Base-by-base conservation (phyloP, 495 filamentous ascomycete genomes). In the Letharia lupina region DNA sequence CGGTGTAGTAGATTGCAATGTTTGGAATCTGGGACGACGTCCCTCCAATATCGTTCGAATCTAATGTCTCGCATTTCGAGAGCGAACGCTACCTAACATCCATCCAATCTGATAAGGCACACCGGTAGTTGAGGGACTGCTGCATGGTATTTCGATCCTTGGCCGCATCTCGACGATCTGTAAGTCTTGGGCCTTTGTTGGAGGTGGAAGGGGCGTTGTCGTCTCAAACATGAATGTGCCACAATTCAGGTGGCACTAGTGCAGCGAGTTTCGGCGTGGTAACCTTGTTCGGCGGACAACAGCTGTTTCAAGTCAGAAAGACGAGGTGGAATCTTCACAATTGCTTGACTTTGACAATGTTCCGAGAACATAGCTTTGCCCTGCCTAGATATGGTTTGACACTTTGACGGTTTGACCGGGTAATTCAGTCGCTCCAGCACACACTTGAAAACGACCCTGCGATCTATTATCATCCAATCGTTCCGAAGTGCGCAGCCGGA, bases 21-120 rank as follows among this genome's bases (percentile, higher is more conserved):
- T 54, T 15, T 28, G n/a, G 9, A 28, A 23, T 7, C 8, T 7
- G n/a, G 12, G 12, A 7, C 13, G 12, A 35, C 6, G n/a, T 63
- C 61, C 45, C 61, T 63, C 47, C 23, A 54, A 54, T 63, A 16
- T 63, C n/a, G 35, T 11, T 50, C 45, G 33, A n/a, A 42, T 15
- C 16, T 52, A 16, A 18, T 16, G 28, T 35, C 52, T 56, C 13
- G 4, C 28, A 56, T 16, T 56, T 35, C 10, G 52, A 16, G 3
- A 56, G 18, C 31, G 7, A 52, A 28, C n/a, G 28, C 23, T 31
- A 33, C 50, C 28, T 33, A 33, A 57, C 7, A n/a, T 13, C 6
- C 20, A 63, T 63, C 12, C 40, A 39, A 37, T 16, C 12, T 16
- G 6, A 13, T 37, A 3, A 45, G 8, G 33, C 33, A 5, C 33